A percentile compares a stretch with the other conserved stretches of the same genome.
Conservation (phyloP, 2,329 filamentous ascomycete species). For the Pezicula carpinea region DNA sequence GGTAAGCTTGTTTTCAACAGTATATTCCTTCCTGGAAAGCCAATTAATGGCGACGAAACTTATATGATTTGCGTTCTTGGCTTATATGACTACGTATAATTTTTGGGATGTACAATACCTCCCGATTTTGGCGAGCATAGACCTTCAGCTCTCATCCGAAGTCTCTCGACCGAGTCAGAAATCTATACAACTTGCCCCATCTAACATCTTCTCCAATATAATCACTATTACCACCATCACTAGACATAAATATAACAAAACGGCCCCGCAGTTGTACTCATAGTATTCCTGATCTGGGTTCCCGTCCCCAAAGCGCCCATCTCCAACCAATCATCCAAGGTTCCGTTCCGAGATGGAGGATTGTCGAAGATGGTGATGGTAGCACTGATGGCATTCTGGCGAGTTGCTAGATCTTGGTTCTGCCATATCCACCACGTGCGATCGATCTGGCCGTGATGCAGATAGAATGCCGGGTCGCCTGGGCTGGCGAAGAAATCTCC, state of each 20-base stretch:
- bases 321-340: conserved; percentile 34
- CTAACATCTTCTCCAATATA: too few species aligned
- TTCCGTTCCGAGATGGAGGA: conserved; percentile 37
- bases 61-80: too few species aligned
- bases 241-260: conserved; percentile 40
- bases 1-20: too few species aligned
- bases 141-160: too few species aligned
- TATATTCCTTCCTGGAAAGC: too few species aligned
- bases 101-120: too few species aligned
- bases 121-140: too few species aligned
- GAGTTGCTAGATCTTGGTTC: conserved; percentile 35
- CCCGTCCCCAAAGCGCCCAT: conserved; percentile 19
- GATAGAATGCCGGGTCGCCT: conserved; percentile 39
- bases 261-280: conserved; percentile 37
- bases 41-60: too few species aligned
- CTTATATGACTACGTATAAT: too few species aligned
- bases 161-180: too few species aligned
- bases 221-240: conserved; percentile 1
- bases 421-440: conserved; percentile 46
- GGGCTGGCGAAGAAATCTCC: conserved; percentile 38
- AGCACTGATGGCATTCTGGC: conserved; percentile 25
- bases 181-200: too few species aligned
- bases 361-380: conserved; percentile 38
- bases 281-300: conserved; percentile 31
- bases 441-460: conserved; percentile 41